phyloP scores from a whole-genome alignment of 169 alveolate species.

The Plasmodium yoelii region DNA sequence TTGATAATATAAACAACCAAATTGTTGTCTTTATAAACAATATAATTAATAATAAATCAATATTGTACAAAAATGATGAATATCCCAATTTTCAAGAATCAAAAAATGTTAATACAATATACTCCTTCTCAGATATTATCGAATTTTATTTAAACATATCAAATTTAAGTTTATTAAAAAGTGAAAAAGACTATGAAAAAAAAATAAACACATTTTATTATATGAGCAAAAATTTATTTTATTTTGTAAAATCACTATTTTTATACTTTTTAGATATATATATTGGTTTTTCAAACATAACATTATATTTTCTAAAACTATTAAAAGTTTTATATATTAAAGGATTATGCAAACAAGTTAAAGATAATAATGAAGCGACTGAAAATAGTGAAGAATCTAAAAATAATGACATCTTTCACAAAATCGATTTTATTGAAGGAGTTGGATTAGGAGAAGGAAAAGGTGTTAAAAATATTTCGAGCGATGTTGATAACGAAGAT shows the following conservation, averaged over 20 bases:
- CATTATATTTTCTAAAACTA: constrained; percentile 69
- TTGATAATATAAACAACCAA: constrained; percentile 27
- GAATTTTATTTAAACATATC: constrained; percentile 7
- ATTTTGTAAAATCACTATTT: constrained; percentile 37
- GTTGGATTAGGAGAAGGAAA: constrained; percentile 84
- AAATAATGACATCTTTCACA: constrained; percentile 82
- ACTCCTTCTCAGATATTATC: constrained; percentile 34
- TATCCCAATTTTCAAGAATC: constrained; percentile 65
- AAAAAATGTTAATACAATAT: constrained; percentile 38
- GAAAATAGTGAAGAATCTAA: constrained; percentile 80
- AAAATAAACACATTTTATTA: constrained; percentile 22
- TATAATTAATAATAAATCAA: constrained; percentile 28
- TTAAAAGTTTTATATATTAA: constrained; percentile 64
- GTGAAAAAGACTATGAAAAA: constrained; percentile 4
- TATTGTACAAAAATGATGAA: constrained; percentile 54
- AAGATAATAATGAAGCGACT: constrained; percentile 79
- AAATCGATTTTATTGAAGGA: constrained; percentile 81
- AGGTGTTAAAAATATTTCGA: constrained; percentile 83
- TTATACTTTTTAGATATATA: constrained; percentile 46
- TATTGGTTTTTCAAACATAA: constrained; percentile 59
- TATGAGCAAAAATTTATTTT: constrained; percentile 54
- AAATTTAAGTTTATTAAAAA: not conserved
- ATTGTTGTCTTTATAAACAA: constrained; percentile 15
- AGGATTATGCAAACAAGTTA: constrained; percentile 77
- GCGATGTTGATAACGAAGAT: constrained; percentile 85